Evolutionary conservation across 2,329 filamentous ascomycete species (phyloP).

Genomic region (Lasiodiplodia sp.): DNA sequence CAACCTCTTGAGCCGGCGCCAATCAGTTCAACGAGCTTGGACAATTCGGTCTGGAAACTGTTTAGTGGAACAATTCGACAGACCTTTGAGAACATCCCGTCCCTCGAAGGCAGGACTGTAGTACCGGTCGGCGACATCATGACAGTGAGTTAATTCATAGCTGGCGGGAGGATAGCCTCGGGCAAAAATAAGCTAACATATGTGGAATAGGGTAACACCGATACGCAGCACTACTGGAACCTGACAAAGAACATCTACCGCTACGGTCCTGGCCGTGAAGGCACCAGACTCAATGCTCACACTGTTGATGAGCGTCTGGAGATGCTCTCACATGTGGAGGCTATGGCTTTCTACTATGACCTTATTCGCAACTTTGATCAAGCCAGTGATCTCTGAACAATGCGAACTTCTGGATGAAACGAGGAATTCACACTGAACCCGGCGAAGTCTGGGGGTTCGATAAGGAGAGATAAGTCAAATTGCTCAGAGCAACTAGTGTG

Average conservation of each 20-base stretch:
- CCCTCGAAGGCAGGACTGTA: slow-evolving; percentile 43
- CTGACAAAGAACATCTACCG: slow-evolving; percentile 62
- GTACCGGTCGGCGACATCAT: slow-evolving; percentile 54
- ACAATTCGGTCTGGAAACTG: slow-evolving; percentile 42
- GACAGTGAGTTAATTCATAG: slow-evolving; percentile 48
- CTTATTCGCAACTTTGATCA: slow-evolving; percentile 29
- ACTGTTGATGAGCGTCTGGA: slow-evolving; percentile 59
- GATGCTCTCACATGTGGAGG: slow-evolving; percentile 53
- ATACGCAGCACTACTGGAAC: slow-evolving; percentile 62
- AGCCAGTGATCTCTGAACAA: background rate
- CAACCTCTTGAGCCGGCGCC: slow-evolving; percentile 62
- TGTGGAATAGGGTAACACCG: slow-evolving; percentile 56
- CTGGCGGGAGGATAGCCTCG: slow-evolving; percentile 34
- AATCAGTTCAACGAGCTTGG: slow-evolving; percentile 59
- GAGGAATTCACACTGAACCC: background rate
- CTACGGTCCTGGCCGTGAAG: slow-evolving; percentile 57
- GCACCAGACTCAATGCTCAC: slow-evolving; percentile 55
- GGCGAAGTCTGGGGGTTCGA: background rate
- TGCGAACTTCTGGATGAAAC: background rate
- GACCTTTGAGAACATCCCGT: slow-evolving; percentile 38
- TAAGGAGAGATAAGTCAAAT: background rate
- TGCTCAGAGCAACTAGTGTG: background rate
- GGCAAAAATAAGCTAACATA: slow-evolving; percentile 41
- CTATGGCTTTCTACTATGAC: slow-evolving; percentile 43
- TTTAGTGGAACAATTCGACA: slow-evolving; percentile 51